Conservation (phyloP, 1,284 basidiomycete genomes). For the Termitomyces sp. region DNA sequence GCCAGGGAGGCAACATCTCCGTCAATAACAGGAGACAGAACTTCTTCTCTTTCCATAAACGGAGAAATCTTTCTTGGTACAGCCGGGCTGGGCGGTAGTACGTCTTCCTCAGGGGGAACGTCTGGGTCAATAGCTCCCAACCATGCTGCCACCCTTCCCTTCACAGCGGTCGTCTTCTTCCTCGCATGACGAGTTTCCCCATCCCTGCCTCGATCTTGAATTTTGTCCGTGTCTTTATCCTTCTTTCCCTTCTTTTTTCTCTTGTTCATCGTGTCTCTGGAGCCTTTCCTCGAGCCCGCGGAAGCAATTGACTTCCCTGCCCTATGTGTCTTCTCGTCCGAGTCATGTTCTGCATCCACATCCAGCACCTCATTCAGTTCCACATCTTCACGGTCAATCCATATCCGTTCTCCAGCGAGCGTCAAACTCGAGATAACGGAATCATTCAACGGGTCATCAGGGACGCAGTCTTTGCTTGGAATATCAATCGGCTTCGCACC, state of each 20-base stretch:
- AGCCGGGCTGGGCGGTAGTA: conserved; percentile 9
- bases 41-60: background rate
- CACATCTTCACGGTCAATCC: conserved; percentile 16
- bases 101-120: conserved; percentile 35
- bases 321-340: conserved; percentile 46
- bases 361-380: conserved; percentile 23
- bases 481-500: conserved; percentile 15
- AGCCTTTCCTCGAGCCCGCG: conserved; percentile 21
- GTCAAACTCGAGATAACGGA: conserved; percentile 73
- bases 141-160: conserved; percentile 74
- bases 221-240: conserved; percentile 17
- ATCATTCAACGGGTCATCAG: conserved; percentile 48
- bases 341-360: conserved; percentile 37
- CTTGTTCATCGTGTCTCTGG: conserved; percentile 17
- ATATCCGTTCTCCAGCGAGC: conserved; percentile 44
- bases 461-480: conserved; percentile 10
- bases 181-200: conserved; percentile 12
- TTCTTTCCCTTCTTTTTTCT: conserved; percentile 22
- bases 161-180: conserved; percentile 43
- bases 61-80: conserved; percentile 2
- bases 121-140: conserved; percentile 57
- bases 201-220: conserved; percentile 20
- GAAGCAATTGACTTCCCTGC: conserved; percentile 35
- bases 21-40: background rate
- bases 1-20: background rate